phyloP scores from a whole-genome alignment of 1,284 basidiomycete species.

The Trichosporon sp. region DNA sequence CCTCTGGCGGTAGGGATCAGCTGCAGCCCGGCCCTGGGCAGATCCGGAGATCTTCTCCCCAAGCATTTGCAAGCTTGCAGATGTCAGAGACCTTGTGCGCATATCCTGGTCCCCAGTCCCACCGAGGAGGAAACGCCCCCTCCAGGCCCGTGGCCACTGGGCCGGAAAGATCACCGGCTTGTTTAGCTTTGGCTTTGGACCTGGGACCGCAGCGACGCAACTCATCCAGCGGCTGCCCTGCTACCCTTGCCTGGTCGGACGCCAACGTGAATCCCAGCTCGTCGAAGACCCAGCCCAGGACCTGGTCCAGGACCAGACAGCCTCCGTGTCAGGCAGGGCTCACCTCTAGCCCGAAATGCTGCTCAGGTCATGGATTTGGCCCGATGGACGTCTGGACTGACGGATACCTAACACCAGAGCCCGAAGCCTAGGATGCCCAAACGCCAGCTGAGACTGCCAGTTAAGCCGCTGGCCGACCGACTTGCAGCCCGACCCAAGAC shows the following conservation, averaged over 20 bases:
- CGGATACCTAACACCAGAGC: neutral
- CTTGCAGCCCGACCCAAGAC: no score
- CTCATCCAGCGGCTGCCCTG: neutral
- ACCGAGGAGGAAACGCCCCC: neutral
- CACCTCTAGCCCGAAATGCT: neutral
- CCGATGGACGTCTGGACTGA: neutral
- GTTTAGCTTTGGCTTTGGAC: conserved; percentile 10
- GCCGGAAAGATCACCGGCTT: conserved; percentile 9
- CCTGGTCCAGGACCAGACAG: neutral
- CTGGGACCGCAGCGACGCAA: neutral
- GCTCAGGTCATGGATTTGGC: neutral
- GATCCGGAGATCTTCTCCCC: conserved; percentile 2
- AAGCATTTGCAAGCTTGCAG: neutral
- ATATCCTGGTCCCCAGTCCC: neutral
- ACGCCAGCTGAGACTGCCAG: neutral
- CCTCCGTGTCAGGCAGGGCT: neutral
- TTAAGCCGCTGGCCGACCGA: neutral
- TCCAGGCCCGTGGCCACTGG: neutral
- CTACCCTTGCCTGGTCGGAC: neutral
- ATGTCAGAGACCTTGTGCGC: neutral
- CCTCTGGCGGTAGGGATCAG: neutral
- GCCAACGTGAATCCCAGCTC: neutral
- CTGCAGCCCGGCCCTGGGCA: neutral
- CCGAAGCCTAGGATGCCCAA: neutral
- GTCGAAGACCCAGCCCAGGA: neutral